Conservation (phyloP, 2,329 filamentous ascomycete genomes). For the Alternaria alternata region DNA sequence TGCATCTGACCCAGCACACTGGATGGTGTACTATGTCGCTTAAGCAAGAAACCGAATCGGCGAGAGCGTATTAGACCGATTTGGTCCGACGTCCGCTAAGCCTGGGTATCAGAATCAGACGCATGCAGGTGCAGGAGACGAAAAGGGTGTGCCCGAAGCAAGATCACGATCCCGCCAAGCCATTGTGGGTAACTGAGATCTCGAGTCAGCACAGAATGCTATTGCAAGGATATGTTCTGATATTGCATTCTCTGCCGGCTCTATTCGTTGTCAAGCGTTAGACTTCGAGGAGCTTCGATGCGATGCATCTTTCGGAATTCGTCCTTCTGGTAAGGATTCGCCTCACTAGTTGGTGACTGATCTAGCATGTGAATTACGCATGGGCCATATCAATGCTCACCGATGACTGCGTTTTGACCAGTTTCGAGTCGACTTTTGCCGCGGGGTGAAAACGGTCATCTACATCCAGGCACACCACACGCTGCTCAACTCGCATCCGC, state of each 20-base stretch:
- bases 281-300: constrained; percentile 6
- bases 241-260: constrained; percentile 12
- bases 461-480: not conserved
- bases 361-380: constrained; percentile 12
- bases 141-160: constrained; percentile 17
- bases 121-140: constrained; percentile 19
- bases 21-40: constrained; percentile 23
- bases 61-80: constrained; percentile 17
- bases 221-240: constrained; percentile 7
- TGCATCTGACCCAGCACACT: constrained; percentile 17
- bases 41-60: constrained; percentile 23
- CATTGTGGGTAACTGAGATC: constrained; percentile 12
- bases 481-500: not conserved
- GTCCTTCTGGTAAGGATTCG: constrained; percentile 12
- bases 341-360: constrained; percentile 6
- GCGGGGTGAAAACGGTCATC: not conserved
- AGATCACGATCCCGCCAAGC: constrained; percentile 22
- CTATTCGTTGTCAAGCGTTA: constrained; percentile 10
- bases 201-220: constrained; percentile 11
- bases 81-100: constrained; percentile 16
- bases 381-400: not conserved
- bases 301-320: constrained; percentile 3
- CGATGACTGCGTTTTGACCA: constrained; percentile 6
- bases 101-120: constrained; percentile 15
- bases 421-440: constrained; percentile 6